Evolutionary conservation across 2,329 filamentous ascomycete genomes (phyloP), one percentile per base, ranked within the genome.

Genomic region (Aspergillus sp.): DNA sequence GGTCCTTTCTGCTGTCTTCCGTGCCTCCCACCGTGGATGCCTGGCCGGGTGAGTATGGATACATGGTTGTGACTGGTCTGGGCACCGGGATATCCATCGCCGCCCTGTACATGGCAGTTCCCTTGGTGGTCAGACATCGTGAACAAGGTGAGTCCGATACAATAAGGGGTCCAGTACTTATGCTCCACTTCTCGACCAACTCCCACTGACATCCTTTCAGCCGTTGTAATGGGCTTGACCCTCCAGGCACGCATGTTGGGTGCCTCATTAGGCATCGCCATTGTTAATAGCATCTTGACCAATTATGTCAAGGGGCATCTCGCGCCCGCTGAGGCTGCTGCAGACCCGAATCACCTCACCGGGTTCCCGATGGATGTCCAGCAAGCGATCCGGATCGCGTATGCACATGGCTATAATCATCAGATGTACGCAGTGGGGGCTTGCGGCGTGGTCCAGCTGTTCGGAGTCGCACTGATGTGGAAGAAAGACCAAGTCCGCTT

Each of bases 191-290:
- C 3, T 17, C 3, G 13, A 36, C 30, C 41, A 15, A 28, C 9
- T 19, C 19, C 3, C 8, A 32, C 53, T 55, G 15, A 21, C 38
- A 28, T 39, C 9, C 25, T 28, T 41, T 19, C 7, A 57, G 67
- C 69, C 7, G 73, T 78, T 45, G 69, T 68, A 0, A 72, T 78
- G 67, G 76, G 76, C 12, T 69, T 73, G 5, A 65, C 74, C 6
- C 76, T 77, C 4, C 77, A 79, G 58, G 69, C 77, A 36, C 72
- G 78, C 38, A 74, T 76, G 23, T 70, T 79, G 2, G 76, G 77
- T 1, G 77, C 74, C 2, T 73, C 74, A 1, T 70, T 80, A 47
- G 74, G 70, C 6, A 65, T 79, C 6, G 76, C 78, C 1, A 70
- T 77, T 6, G 70, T 72, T 54, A 73, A 70, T 25, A 67, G 63